Base-by-base conservation (phyloP, 129 eudicot species). In the Saussurea involucrata region DNA sequence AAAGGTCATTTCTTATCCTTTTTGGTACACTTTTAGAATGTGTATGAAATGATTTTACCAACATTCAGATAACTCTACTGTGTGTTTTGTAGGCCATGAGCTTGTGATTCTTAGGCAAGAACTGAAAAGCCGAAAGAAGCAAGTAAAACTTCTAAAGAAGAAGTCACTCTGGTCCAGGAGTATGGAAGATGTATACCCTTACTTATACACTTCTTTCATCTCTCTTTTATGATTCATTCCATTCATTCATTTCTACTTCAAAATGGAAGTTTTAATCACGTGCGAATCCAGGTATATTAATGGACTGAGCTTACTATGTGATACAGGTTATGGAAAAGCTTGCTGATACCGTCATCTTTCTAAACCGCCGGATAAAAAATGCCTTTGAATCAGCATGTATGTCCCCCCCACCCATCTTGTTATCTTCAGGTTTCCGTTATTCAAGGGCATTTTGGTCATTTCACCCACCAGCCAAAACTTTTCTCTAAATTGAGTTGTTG, bases 181-280 rank as follows among this genome's bases (percentile, higher is more conserved):
- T 80, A 86, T 92, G 92, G 98, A 92, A 88, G 98, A 92, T 92
- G 98, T 92, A 90, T 65, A n/a, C n/a, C 18, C 20, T 65, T 69
- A 25, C 79, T 40, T 24, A 20, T 42, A 32, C 44, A 32, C 44
- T 15, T 73, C 24, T 24, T 53, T 73, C 69, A 37, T 13, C 34
- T 36, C 1, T 58, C 15, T 34, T 57, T 64, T 60, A 25, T 29
- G 18, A 37, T 71, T 68, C 40, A 37, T 71, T 68, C 40, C 63
- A 6, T 8, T 67, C 66, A 64, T 22, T 27, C 15, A 58, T 9
- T 72, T 65, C 21, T 76, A n/a, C 58, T 82, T 77, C 77, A 2
- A 66, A 21, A 27, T 53, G 10, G 6, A 21, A 34, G 1, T 34
- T 24, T 65, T 69, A 18, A 1, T 8, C 20, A 68, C 6, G 13